Conservation (phyloP, 257 asterid genomes). For the Handroanthus guayacan region DNA sequence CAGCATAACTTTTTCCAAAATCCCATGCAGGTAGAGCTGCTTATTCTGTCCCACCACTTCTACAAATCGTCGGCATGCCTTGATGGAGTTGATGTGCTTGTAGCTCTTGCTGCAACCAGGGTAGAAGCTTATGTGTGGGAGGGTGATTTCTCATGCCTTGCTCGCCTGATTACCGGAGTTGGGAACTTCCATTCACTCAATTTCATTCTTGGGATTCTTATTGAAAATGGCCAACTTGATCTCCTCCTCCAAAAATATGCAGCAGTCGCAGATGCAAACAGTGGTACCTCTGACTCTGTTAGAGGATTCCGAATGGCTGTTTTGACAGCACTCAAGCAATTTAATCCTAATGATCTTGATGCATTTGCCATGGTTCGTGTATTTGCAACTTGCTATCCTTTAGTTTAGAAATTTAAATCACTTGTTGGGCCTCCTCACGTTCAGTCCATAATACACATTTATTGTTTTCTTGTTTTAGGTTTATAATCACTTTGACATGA, state of each 20-base stretch:
- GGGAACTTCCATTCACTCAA: slow-evolving; percentile 94
- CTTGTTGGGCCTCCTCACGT: not conserved
- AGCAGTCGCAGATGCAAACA: slow-evolving; percentile 83
- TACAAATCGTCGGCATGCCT: slow-evolving; percentile 96
- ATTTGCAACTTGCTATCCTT: not conserved
- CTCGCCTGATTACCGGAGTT: slow-evolving; percentile 97
- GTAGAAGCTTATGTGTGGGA: slow-evolving; percentile 96
- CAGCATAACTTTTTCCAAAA: slow-evolving; percentile 24
- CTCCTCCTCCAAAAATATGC: slow-evolving; percentile 95
- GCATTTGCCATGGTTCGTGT: slow-evolving; percentile 85
- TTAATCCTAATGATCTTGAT: slow-evolving; percentile 87
- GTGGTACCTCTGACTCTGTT: slow-evolving; percentile 85
- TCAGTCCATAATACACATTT: slow-evolving; percentile 29
- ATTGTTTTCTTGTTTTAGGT: slow-evolving; percentile 57
- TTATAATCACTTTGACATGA: slow-evolving; percentile 95
- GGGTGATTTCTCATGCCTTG: slow-evolving; percentile 95
- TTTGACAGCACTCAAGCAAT: slow-evolving; percentile 90
- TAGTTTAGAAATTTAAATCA: not conserved
- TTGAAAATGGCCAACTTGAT: slow-evolving; percentile 93
- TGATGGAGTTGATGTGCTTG: slow-evolving; percentile 99
- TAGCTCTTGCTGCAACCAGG: slow-evolving; percentile 96
- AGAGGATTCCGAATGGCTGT: slow-evolving; percentile 98
- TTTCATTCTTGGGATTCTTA: slow-evolving; percentile 92
- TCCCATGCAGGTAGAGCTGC: slow-evolving; percentile 89
- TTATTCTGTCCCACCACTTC: slow-evolving; percentile 96